Conservation (phyloP, 495 filamentous ascomycete genomes). For the Penicillium fimorum region DNA sequence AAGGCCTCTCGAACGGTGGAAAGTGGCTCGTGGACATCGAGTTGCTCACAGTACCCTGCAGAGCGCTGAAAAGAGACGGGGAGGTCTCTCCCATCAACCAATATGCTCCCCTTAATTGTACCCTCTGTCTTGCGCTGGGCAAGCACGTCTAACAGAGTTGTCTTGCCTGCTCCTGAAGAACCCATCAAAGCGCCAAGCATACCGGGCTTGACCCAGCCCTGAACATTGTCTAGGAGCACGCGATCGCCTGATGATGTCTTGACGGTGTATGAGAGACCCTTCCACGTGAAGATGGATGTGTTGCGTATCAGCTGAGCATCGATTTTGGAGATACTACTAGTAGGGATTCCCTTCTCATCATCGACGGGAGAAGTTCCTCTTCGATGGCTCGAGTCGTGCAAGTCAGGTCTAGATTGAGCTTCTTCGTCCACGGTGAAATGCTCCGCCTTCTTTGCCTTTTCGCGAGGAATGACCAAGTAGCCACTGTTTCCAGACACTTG, state of each 20-base stretch:
- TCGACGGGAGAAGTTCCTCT: too few species aligned
- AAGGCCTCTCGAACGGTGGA: slow-evolving; percentile 61
- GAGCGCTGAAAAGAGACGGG: slow-evolving; percentile 75
- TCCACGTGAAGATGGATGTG: slow-evolving; percentile 59
- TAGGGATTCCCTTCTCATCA: too few species aligned
- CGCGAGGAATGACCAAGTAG: too few species aligned
- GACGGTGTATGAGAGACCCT: slow-evolving; percentile 53
- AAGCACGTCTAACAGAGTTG: slow-evolving; percentile 51
- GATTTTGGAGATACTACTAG: too few species aligned
- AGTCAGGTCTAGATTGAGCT: too few species aligned
- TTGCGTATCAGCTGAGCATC: too few species aligned
- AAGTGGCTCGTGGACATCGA: slow-evolving; percentile 56
- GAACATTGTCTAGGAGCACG: slow-evolving; percentile 67
- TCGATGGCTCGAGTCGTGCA: too few species aligned
- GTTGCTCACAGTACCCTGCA: slow-evolving; percentile 55
- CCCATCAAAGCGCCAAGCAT: slow-evolving; percentile 68
- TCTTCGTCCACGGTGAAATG: too few species aligned
- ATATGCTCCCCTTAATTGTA: slow-evolving; percentile 76
- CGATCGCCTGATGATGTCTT: slow-evolving; percentile 37
- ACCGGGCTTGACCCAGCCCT: slow-evolving; percentile 87
- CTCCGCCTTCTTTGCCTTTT: too few species aligned
- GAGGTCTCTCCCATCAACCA: slow-evolving; percentile 73
- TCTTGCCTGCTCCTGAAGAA: slow-evolving; percentile 62
- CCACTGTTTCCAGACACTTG: too few species aligned
- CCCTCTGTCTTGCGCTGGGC: slow-evolving; percentile 75